These are phyloP conservation scores for Chloranthus sessilifolius DNA, from an alignment of 164 flowering plant genomes.

Conservation along the genomic window DNA sequence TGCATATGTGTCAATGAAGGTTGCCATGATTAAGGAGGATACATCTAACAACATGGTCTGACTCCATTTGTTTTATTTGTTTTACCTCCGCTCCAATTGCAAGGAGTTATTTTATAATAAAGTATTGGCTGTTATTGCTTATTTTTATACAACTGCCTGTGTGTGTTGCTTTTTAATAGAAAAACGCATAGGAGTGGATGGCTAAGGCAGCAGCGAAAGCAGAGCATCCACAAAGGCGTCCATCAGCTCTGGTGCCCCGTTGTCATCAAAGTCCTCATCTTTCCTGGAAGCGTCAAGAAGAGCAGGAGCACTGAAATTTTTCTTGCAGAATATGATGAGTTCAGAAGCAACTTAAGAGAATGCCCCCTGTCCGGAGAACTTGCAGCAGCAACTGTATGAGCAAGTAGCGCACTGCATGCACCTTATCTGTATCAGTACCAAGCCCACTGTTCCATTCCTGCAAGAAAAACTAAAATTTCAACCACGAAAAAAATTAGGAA, in stretches of 20 bases:
- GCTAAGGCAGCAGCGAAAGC: constrained; percentile 81
- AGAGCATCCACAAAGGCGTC: constrained; percentile 91
- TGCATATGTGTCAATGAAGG: too few relatives aligned
- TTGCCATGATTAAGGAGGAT: too few relatives aligned
- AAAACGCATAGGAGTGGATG: constrained; percentile 76
- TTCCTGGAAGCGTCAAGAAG: constrained; percentile 45
- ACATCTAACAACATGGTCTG: too few relatives aligned
- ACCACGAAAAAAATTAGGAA: too few relatives aligned
- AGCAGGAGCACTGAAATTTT: constrained; percentile 48
- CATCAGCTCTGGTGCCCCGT: constrained; percentile 54
- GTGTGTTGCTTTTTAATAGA: too few relatives aligned
- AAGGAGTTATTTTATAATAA: too few relatives aligned
- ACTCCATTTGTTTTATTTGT: too few relatives aligned
- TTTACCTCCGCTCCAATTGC: too few relatives aligned
- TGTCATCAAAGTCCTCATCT: constrained; percentile 51
- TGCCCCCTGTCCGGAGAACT: constrained; percentile 78
- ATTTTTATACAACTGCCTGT: too few relatives aligned
- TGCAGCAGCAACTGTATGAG: constrained; percentile 87
- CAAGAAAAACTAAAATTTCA: neutral
- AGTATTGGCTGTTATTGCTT: too few relatives aligned
- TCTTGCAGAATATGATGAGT: constrained; percentile 72
- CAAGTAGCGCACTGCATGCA: constrained; percentile 72
- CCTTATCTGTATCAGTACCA: constrained; percentile 40
- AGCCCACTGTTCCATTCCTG: constrained; percentile 70
- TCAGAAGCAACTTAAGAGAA: constrained; percentile 77